Conservation (phyloP, 2,329 filamentous ascomycete genomes). For the Fusarium cyanostomum region DNA sequence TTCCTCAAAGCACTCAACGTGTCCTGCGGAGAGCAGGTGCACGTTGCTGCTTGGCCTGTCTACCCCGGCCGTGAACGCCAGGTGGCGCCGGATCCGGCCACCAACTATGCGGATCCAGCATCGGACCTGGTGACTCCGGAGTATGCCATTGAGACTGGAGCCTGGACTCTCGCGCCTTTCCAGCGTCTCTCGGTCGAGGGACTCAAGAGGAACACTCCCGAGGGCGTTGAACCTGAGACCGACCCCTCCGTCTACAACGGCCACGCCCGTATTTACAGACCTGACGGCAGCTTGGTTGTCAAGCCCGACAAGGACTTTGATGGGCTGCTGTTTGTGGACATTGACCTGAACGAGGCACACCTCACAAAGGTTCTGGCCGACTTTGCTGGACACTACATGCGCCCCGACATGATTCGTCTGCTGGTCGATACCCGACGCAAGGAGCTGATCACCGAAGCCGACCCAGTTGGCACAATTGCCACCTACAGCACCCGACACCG, state of each 20-base stretch:
- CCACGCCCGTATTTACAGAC: conserved; percentile 40
- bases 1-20: conserved; percentile 43
- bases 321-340: conserved; percentile 60
- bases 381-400: conserved; percentile 49
- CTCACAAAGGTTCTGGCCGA: conserved; percentile 47
- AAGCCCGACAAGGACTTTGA: conserved; percentile 50
- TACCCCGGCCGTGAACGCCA: conserved; percentile 38
- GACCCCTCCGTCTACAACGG: conserved; percentile 39
- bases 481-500: conserved; percentile 29
- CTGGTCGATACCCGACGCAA: conserved; percentile 41
- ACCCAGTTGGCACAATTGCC: conserved; percentile 5
- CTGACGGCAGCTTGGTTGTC: conserved; percentile 37
- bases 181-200: conserved; percentile 40
- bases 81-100: conserved; percentile 38
- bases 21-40: conserved; percentile 43
- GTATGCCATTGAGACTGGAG: conserved; percentile 41
- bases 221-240: conserved; percentile 40
- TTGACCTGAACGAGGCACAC: conserved; percentile 54
- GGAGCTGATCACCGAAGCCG: conserved; percentile 34
- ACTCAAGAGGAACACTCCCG: conserved; percentile 38
- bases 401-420: conserved; percentile 54
- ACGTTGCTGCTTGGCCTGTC: conserved; percentile 45
- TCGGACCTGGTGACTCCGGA: conserved; percentile 41
- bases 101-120: conserved; percentile 40
- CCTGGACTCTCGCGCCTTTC: conserved; percentile 41